phyloP scores from a whole-genome alignment of 345 rosid genomes.

The Passiflora organensis region DNA sequence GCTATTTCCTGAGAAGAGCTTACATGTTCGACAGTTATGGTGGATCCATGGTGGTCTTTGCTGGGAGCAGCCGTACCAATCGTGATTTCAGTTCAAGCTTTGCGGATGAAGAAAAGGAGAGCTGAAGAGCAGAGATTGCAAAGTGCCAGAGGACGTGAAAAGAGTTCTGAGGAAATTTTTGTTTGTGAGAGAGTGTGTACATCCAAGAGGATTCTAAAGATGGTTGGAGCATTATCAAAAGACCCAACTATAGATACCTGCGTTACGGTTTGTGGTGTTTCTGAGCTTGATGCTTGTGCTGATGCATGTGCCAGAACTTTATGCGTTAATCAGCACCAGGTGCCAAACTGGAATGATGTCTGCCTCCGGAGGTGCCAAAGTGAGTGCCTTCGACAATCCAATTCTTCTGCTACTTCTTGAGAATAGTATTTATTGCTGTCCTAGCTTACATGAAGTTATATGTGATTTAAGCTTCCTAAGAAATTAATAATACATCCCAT shows the following conservation, averaged over 20 bases:
- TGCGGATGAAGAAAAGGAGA: constrained; percentile 54
- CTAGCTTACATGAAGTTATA: too few relatives aligned
- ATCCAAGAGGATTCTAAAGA: constrained; percentile 79
- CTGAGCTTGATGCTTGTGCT: constrained; percentile 82
- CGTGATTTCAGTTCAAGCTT: constrained; percentile 59
- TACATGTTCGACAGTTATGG: constrained; percentile 34
- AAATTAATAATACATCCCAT: not conserved
- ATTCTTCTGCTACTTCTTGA: constrained; percentile 28
- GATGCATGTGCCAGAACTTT: constrained; percentile 88
- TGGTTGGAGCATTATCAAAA: constrained; percentile 76
- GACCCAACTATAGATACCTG: constrained; percentile 76
- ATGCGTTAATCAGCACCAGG: constrained; percentile 81
- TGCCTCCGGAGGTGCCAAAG: constrained; percentile 77
- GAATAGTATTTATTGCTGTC: too few relatives aligned
- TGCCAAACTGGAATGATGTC: constrained; percentile 85
- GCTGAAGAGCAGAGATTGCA: constrained; percentile 68
- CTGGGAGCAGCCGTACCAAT: constrained; percentile 73
- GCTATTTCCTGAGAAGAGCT: not conserved
- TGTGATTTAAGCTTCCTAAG: not conserved
- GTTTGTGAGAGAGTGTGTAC: constrained; percentile 91
- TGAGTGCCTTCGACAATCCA: constrained; percentile 62
- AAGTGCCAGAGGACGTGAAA: constrained; percentile 75
- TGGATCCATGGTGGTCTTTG: constrained; percentile 78
- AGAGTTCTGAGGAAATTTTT: constrained; percentile 71
- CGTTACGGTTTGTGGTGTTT: constrained; percentile 85